Percentiles rank a stretch among this genome's conserved stretches.
phyloP scores from a whole-genome alignment of 2,329 filamentous ascomycete species.

The Pleomassaria siparia region DNA sequence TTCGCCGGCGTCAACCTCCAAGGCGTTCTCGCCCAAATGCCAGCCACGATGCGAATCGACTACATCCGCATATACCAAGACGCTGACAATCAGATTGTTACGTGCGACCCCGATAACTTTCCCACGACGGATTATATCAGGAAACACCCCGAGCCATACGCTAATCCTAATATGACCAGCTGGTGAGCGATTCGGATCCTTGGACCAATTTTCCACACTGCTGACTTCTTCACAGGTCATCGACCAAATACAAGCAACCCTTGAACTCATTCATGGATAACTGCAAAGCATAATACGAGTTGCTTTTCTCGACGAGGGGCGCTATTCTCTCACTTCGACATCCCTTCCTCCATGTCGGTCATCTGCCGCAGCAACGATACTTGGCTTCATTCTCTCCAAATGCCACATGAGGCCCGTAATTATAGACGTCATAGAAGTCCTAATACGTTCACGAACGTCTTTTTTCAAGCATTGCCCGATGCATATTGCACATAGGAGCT shows the following conservation, averaged over 20 bases:
- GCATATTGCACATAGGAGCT: slow-evolving; percentile 28
- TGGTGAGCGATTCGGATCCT: slow-evolving; percentile 53
- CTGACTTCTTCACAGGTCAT: slow-evolving; percentile 37
- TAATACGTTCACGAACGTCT: slow-evolving; percentile 8
- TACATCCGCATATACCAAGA: slow-evolving; percentile 73
- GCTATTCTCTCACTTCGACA: not conserved
- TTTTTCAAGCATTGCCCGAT: slow-evolving; percentile 19
- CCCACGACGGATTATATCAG: slow-evolving; percentile 68
- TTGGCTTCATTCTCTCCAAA: slow-evolving; percentile 29
- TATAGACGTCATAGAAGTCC: slow-evolving; percentile 24
- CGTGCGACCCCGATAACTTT: slow-evolving; percentile 69
- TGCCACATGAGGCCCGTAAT: slow-evolving; percentile 32
- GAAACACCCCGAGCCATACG: slow-evolving; percentile 62
- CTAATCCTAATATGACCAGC: slow-evolving; percentile 63
- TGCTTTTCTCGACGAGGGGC: too few relatives aligned
- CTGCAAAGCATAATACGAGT: slow-evolving; percentile 46
- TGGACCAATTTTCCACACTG: not conserved
- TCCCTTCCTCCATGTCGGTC: slow-evolving; percentile 16
- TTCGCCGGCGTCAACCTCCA: slow-evolving; percentile 64
- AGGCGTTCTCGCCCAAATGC: slow-evolving; percentile 57
- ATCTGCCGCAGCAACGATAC: slow-evolving; percentile 30
- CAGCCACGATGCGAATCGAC: slow-evolving; percentile 67
- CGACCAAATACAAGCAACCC: slow-evolving; percentile 61
- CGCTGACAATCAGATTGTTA: slow-evolving; percentile 58
- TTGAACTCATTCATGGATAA: slow-evolving; percentile 62